Conservation (phyloP, 805 yeast species). For the Ogataea populi-albae region DNA sequence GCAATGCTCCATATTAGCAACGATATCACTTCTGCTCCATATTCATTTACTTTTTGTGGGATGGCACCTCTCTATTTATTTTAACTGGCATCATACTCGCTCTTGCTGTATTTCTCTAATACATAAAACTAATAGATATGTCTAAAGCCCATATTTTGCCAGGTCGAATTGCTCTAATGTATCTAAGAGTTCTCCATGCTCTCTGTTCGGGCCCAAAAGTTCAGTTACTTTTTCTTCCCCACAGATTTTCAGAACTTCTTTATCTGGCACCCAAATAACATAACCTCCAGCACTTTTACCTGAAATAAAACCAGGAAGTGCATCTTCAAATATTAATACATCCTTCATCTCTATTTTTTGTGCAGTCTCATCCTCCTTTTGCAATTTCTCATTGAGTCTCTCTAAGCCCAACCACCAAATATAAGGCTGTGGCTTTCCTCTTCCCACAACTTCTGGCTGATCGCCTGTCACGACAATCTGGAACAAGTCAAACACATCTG, state of each 20-base stretch:
- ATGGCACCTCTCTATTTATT: too few species aligned
- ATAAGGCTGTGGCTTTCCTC: conserved; percentile 93
- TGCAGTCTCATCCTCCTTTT: conserved; percentile 38
- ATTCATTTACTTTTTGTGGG: too few species aligned
- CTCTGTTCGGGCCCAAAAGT: conserved; percentile 38
- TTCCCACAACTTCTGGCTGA: conserved; percentile 74
- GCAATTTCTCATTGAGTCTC: conserved; percentile 54
- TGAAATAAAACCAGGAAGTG: conserved; percentile 84
- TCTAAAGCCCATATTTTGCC: conserved; percentile 42
- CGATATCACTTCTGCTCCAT: too few species aligned
- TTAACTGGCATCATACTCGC: background rate
- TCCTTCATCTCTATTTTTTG: conserved; percentile 63
- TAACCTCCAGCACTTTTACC: conserved; percentile 80
- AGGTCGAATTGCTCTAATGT: conserved; percentile 54
- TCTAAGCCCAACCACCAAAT: conserved; percentile 83
- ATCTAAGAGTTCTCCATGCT: conserved; percentile 53
- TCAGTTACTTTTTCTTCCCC: conserved; percentile 45
- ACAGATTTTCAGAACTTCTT: conserved; percentile 58
- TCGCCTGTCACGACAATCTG: conserved; percentile 78
- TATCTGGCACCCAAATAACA: conserved; percentile 95
- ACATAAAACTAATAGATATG: too few species aligned
- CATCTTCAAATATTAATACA: conserved; percentile 92
- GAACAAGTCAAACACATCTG: conserved; percentile 57
- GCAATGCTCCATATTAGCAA: conserved; percentile 55
- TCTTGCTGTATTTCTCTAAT: too few species aligned